Evolutionary conservation across 1,284 basidiomycete species (phyloP).

Genomic region (Cystobasidiaceae sp.): DNA sequence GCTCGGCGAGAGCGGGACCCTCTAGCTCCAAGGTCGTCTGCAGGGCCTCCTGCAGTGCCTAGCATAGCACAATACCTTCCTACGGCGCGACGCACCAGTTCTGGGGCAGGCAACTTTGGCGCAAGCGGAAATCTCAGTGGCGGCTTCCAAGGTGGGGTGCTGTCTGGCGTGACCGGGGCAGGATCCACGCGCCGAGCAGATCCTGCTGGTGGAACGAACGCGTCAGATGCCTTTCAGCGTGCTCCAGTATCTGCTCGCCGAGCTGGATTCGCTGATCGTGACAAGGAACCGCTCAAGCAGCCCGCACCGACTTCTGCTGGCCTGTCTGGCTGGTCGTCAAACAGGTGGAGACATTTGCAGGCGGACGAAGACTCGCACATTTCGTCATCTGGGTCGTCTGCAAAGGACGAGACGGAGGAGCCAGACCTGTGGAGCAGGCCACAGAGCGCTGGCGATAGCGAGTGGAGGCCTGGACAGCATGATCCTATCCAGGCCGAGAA

Average conservation of each 20-base stretch:
- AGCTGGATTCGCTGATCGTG: background rate
- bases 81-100: background rate
- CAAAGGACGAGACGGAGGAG: slow-evolving; percentile 8
- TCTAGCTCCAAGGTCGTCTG: background rate
- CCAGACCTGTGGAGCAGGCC: slow-evolving; percentile 2
- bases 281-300: background rate
- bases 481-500: slow-evolving; percentile 15
- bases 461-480: slow-evolving; percentile 11
- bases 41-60: background rate
- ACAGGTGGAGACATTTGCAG: slow-evolving; percentile 28
- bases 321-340: background rate
- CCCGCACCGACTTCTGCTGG: background rate
- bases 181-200: background rate
- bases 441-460: background rate
- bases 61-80: background rate
- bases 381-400: slow-evolving; percentile 18
- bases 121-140: background rate
- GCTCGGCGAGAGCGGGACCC: background rate
- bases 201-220: background rate
- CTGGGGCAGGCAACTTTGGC: slow-evolving; percentile 10
- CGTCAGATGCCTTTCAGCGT: slow-evolving; percentile 2
- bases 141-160: slow-evolving; percentile 24
- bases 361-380: slow-evolving; percentile 28
- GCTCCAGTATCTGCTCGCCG: background rate
- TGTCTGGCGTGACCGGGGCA: slow-evolving; percentile 1